These are phyloP conservation scores for Tetraselmis striata DNA, from an alignment of 139 green algal species.

Conservation along the genomic window DNA sequence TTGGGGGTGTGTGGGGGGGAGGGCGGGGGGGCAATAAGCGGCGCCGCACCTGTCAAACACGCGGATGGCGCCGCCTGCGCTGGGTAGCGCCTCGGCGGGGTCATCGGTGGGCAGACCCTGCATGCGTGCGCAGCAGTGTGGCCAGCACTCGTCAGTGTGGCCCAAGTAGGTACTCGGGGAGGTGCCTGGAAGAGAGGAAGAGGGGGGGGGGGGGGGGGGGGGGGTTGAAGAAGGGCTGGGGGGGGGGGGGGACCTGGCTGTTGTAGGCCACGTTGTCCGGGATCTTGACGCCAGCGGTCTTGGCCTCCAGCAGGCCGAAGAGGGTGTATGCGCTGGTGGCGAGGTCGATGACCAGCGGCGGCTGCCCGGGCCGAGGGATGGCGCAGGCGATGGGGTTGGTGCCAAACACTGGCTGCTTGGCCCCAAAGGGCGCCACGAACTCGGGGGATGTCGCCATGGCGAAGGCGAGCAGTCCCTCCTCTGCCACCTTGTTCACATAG, in stretches of 20 bases:
- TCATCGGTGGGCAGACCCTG: neutral
- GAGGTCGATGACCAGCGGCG: conserved; percentile 60
- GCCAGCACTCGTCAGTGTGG: too few relatives aligned
- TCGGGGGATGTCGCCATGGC: conserved; percentile 68
- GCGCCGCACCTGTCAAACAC: conserved; percentile 69
- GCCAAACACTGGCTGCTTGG: conserved; percentile 67
- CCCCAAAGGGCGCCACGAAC: conserved; percentile 66
- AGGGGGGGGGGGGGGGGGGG: too few relatives aligned
- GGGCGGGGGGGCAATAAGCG: too few relatives aligned
- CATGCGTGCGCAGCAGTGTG: too few relatives aligned
- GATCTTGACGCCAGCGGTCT: conserved; percentile 50
- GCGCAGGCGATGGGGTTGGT: conserved; percentile 74
- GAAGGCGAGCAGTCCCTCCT: conserved; percentile 58
- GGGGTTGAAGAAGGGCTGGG: too few relatives aligned
- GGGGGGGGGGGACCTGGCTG: neutral
- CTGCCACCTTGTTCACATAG: conserved; percentile 49
- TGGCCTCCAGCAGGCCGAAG: conserved; percentile 69
- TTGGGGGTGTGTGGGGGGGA: too few relatives aligned
- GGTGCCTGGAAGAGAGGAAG: too few relatives aligned
- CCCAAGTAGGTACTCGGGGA: too few relatives aligned
- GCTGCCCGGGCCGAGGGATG: conserved; percentile 29
- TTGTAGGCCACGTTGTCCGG: conserved; percentile 44
- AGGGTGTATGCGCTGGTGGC: conserved; percentile 64
- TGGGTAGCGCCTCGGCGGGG: neutral
- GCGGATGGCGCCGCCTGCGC: conserved; percentile 50